Percentiles rank a stretch among this genome's conserved stretches.
phyloP scores from a whole-genome alignment of 2,329 filamentous ascomycete species.

The Catunica adiposa region DNA sequence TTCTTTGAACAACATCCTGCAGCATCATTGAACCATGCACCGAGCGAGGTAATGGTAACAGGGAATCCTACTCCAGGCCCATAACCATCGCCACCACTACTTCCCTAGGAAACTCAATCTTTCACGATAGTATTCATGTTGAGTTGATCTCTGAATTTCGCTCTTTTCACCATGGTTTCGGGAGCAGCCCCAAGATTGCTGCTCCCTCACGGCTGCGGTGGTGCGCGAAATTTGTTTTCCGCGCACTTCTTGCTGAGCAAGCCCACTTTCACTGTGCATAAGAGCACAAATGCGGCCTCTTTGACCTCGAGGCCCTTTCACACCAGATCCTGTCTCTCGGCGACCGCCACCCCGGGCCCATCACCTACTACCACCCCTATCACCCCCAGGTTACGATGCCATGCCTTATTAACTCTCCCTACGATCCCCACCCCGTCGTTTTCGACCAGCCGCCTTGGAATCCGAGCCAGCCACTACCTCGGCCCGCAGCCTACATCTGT shows the following conservation, averaged over 20 bases:
- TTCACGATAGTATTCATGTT: constrained; percentile 2
- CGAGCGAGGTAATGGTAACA: constrained; percentile 8
- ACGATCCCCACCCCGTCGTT: neutral
- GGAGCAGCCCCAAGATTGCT: constrained; percentile 33
- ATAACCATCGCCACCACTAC: neutral
- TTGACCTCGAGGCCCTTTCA: neutral
- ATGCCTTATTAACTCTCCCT: neutral
- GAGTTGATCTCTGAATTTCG: constrained; percentile 13
- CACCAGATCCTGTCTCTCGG: neutral
- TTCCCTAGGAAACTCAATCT: neutral
- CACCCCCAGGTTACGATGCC: neutral
- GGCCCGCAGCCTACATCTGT: neutral
- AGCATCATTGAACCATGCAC: constrained; percentile 1
- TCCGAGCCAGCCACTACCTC: neutral
- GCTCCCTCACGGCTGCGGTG: constrained; percentile 22
- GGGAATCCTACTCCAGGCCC: constrained; percentile 9
- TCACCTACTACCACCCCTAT: neutral
- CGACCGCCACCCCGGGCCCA: neutral
- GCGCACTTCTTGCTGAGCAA: neutral
- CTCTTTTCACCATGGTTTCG: constrained; percentile 29
- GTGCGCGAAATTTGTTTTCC: neutral
- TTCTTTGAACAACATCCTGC: neutral
- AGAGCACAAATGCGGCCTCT: constrained; percentile 1
- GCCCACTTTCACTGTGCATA: neutral
- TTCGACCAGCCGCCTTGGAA: neutral